Evolutionary conservation across 345 rosid species (phyloP), one percentile per base, ranked within the genome.

Genomic region (Boechera retrofracta): DNA sequence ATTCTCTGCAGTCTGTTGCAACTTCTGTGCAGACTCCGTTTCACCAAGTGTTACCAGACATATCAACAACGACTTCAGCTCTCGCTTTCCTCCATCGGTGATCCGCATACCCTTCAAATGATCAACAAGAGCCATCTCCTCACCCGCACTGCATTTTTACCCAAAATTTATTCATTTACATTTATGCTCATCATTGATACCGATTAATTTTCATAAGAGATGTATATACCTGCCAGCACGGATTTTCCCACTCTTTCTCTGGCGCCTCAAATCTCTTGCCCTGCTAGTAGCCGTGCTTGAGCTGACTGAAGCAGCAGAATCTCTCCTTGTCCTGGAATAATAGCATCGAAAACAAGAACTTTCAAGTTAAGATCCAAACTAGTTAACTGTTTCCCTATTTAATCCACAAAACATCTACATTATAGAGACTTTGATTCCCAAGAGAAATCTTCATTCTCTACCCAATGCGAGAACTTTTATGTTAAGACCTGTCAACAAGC

Each of bases 111-210:
- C 90, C 76, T 88, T 92, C 85, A 95, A 81, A 85, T 95, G 99
- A 49, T 95, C 98, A 48, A 92, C 96, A 47, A 95, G 85, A 45
- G 98, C 97, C 83, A 88, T 69, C 88, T 95, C 98, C 88, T 95
- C 99, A 10, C 88, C 99, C 18, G 98, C 89, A 61, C 99, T 95
- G 77, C 79, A 78, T 69, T 38, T 55, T 53, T 69, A 74, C 44
- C 48, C 57, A 75, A 45, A 64, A 65, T 77, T 80, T 64, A 67
- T 38, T n/a, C 58, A 55, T 69, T 64, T 66, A 71, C 60, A 55
- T 49, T 38, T 1, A 41, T 42, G 41, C 44, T 49, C 70, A 61
- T 53, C 64, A 62, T 10, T 42, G 31, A 54, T 33, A 62, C 64
- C 2, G 0, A 33, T 18, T 48, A 53, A n/a, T 26, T 58, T 44